These are phyloP conservation scores for Teratosphaeria epicoccoides DNA, from an alignment of 2,329 filamentous ascomycete genomes.

Conservation along the genomic window DNA sequence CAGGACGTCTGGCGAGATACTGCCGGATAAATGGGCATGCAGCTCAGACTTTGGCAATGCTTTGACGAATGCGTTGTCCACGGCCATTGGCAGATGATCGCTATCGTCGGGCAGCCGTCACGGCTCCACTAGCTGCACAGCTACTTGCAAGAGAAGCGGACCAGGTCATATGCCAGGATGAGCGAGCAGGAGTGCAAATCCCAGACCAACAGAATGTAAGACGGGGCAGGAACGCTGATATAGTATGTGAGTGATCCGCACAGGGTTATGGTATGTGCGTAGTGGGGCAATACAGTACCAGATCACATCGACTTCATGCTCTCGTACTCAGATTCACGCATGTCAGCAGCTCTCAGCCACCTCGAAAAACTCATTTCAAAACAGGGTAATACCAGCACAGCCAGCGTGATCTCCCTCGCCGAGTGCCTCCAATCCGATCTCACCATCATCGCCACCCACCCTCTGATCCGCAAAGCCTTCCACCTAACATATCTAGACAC, in stretches of 20 bases:
- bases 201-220: too few relatives aligned
- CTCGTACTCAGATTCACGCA: constrained; percentile 29
- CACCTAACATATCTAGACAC: constrained; percentile 38
- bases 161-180: too few relatives aligned
- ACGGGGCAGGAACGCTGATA: background rate
- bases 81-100: background rate
- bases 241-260: background rate
- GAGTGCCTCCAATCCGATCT: constrained; percentile 43
- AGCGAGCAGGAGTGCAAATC: background rate
- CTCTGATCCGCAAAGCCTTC: constrained; percentile 41
- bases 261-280: background rate
- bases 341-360: constrained; percentile 32
- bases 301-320: constrained; percentile 40
- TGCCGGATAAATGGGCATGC: constrained; percentile 71
- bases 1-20: constrained; percentile 60
- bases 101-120: too few relatives aligned
- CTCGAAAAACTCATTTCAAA: constrained; percentile 25
- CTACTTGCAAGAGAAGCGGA: too few relatives aligned
- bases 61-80: constrained; percentile 21
- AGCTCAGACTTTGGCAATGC: constrained; percentile 45
- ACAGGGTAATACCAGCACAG: constrained; percentile 9
- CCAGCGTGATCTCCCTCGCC: constrained; percentile 41
- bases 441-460: constrained; percentile 30
- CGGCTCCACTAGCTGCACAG: too few relatives aligned
- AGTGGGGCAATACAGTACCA: too few relatives aligned